Percentiles rank a stretch among this genome's conserved stretches.
These are phyloP conservation scores for Cladorrhinum samala DNA, from an alignment of 495 filamentous ascomycete species.

Conservation along the genomic window DNA sequence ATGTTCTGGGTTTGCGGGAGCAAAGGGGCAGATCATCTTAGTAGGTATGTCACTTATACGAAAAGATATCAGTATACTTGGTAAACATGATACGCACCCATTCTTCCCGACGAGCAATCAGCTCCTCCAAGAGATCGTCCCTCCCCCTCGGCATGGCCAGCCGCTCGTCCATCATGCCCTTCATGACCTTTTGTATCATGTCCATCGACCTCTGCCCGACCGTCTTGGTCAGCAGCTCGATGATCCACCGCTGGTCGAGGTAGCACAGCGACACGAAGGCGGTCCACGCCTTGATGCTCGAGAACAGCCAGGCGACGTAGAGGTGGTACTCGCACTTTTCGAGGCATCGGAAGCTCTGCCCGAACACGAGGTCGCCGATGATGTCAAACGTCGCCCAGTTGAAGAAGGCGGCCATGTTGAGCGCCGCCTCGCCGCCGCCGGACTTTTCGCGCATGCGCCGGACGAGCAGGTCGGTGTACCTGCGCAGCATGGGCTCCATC, in stretches of 20 bases:
- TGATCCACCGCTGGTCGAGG: slow-evolving; percentile 12
- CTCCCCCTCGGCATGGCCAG: slow-evolving; percentile 25
- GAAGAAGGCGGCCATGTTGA: slow-evolving; percentile 41
- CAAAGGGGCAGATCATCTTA: too few relatives aligned
- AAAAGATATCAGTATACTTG: too few relatives aligned
- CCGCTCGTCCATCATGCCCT: slow-evolving; percentile 22
- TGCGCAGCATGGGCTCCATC: slow-evolving; percentile 33
- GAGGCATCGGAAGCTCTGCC: slow-evolving; percentile 48
- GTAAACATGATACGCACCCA: slow-evolving; percentile 10
- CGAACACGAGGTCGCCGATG: slow-evolving; percentile 51
- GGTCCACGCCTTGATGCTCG: slow-evolving; percentile 19
- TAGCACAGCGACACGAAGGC: slow-evolving; percentile 23
- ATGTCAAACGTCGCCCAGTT: slow-evolving; percentile 55
- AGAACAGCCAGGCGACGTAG: slow-evolving; percentile 28
- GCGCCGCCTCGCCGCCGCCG: slow-evolving; percentile 2
- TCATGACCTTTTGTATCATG: not conserved
- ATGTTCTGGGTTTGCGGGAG: too few relatives aligned
- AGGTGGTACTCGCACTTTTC: slow-evolving; percentile 23
- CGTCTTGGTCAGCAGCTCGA: not conserved
- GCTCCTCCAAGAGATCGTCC: slow-evolving; percentile 36
- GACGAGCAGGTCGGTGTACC: slow-evolving; percentile 38
- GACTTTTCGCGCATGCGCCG: slow-evolving; percentile 23
- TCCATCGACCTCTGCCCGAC: slow-evolving; percentile 3
- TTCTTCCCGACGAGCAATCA: slow-evolving; percentile 18
- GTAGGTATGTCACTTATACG: too few relatives aligned